phyloP scores from a whole-genome alignment of 345 rosid species.

The Raphanus sativus region DNA sequence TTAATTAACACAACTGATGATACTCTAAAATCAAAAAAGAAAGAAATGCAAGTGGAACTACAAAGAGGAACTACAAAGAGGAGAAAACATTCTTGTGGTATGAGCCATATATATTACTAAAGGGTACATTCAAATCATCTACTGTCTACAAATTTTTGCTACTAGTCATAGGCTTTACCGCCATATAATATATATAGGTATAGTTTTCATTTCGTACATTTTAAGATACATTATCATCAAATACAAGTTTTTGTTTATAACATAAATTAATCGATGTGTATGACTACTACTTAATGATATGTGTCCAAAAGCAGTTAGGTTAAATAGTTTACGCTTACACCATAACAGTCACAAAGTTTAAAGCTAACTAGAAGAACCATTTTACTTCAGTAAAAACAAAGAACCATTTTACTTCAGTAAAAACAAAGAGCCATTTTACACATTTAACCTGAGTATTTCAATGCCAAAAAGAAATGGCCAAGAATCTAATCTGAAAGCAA shows the following conservation, averaged over 20 bases:
- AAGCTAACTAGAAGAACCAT: neutral
- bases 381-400: neutral
- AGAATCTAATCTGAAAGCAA: neutral
- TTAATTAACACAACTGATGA: neutral
- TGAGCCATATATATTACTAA: constrained; percentile 5
- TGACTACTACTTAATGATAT: neutral
- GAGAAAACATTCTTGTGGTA: neutral
- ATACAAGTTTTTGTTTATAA: neutral
- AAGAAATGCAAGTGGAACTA: neutral
- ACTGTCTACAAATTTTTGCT: neutral
- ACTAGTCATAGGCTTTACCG: neutral
- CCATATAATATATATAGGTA: neutral
- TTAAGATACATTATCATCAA: neutral
- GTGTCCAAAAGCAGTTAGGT: neutral
- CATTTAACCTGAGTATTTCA: neutral
- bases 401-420: neutral
- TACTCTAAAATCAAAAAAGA: neutral
- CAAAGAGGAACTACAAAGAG: constrained; percentile 3
- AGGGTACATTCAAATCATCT: neutral
- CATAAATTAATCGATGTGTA: neutral
- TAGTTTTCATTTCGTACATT: neutral
- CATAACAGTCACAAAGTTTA: neutral
- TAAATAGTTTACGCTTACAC: neutral
- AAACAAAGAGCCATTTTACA: neutral
- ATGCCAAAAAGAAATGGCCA: constrained; percentile 9